Evolutionary conservation across 208 protist genomes (phyloP), one percentile per base, ranked within the genome.

Genomic region (Sergeia podlipaevii): DNA sequence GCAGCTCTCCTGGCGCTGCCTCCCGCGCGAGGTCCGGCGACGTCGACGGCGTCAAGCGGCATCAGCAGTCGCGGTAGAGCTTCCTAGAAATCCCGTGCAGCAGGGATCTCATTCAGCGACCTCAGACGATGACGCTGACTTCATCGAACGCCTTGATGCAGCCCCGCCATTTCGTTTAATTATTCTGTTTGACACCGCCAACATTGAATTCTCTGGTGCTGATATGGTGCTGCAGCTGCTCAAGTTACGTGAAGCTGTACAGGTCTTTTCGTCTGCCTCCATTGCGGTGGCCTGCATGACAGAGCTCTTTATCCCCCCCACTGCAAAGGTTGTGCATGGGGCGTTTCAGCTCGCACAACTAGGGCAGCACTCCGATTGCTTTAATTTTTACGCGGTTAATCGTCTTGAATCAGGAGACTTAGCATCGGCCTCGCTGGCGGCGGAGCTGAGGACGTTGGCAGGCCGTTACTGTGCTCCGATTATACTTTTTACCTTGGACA

Each of bases 251-350:
- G 72, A 80, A 34, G 51, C 73, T 34, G 46, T 43, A 42, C 24
- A 65, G 7, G 56, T 77, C 28, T 71, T 92, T 34, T 33, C 45
- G 2, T 32, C 47, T 23, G 63, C 80, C 10, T 67, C 82, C 7
- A 65, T 86, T 20, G 77, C 67, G 8, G 36, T 89, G 45, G 79
- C 79, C 17, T 74, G 68, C 50, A 69, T 84, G 20, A 79, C 89
- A 18, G 86, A 94, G 55, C 45, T 90, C 4, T 89, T 91, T 43
- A 68, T 94, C 29, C 73, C 86, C 1, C 77, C 79, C 50, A 83
- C 71, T 6, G 69, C 76, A 2, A 71, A 70, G 39, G 37, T 62
- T n/a, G 44, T 73, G 0, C 79, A 91, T 66, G 63, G 71, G 5
- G 65, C 75, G 17, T 91, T 70, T 62, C 79, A 86, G 52, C 78